Percentiles rank a stretch among this genome's conserved stretches.
Conservation (phyloP, 441 rosid species). For the Populus hybrid region DNA sequence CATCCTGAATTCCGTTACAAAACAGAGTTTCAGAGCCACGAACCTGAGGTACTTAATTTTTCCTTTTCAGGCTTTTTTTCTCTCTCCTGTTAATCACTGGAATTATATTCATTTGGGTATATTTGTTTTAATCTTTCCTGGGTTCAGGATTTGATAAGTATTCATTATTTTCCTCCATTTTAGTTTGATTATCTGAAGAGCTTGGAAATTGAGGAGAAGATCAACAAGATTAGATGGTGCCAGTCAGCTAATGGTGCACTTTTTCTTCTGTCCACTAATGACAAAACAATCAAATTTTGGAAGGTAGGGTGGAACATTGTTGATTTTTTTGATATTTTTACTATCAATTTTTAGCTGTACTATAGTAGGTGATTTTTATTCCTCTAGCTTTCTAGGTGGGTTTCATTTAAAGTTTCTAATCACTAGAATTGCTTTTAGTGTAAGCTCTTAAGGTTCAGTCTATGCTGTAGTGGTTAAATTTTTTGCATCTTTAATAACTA, state of each 20-base stretch:
- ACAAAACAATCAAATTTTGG: slow-evolving; percentile 86
- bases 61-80: slow-evolving; percentile 3
- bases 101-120: not conserved
- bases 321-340: not conserved
- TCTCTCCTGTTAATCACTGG: not conserved
- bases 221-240: slow-evolving; percentile 89
- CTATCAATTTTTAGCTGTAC: not conserved
- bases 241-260: slow-evolving; percentile 67
- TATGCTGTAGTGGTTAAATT: not conserved
- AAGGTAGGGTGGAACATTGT: slow-evolving; percentile 44
- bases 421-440: not conserved
- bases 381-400: not conserved
- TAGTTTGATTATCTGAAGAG: slow-evolving; percentile 94
- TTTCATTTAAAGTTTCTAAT: not conserved
- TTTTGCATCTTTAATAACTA: not conserved
- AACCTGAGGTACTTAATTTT: slow-evolving; percentile 62
- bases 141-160: not conserved
- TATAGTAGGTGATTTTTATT: not conserved
- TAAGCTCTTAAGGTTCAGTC: not conserved
- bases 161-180: slow-evolving; percentile 14
- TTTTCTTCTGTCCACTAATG: slow-evolving; percentile 81
- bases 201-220: slow-evolving; percentile 95
- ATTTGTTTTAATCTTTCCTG: slow-evolving; percentile 3
- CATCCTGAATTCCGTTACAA: slow-evolving; percentile 86
- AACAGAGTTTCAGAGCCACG: slow-evolving; percentile 92